These are phyloP conservation scores for Magnusiomyces magnusii DNA, from an alignment of 1,139 yeast species.

Conservation along the genomic window DNA sequence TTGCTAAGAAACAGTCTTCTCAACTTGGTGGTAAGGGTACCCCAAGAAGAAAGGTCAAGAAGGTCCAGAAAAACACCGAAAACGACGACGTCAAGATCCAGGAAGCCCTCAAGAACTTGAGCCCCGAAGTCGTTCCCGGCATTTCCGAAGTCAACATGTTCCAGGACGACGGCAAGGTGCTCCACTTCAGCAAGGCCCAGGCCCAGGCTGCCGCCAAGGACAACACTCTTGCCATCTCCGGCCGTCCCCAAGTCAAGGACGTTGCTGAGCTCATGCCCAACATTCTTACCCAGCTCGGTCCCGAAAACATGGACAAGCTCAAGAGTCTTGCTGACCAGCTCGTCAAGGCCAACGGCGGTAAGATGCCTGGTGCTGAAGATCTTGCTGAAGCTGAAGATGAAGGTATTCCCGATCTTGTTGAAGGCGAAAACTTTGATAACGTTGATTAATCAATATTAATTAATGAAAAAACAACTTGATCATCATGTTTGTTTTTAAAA, in stretches of 20 bases:
- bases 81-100: conserved; percentile 89
- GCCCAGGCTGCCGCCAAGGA: conserved; percentile 88
- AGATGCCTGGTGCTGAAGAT: conserved; percentile 42
- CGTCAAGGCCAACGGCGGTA: conserved; percentile 43
- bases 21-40: conserved; percentile 44
- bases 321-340: conserved; percentile 86
- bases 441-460: conserved; percentile 15
- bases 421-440: conserved; percentile 91
- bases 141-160: conserved; percentile 97
- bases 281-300: conserved; percentile 94
- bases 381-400: conserved; percentile 46
- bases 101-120: conserved; percentile 80
- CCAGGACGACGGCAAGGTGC: conserved; percentile 92
- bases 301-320: conserved; percentile 88
- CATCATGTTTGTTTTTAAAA: background rate
- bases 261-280: conserved; percentile 91
- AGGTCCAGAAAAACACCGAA: conserved; percentile 54
- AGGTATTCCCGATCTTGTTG: conserved; percentile 86
- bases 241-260: conserved; percentile 90
- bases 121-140: conserved; percentile 81
- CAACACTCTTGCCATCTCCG: conserved; percentile 94
- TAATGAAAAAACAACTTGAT: background rate
- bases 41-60: conserved; percentile 68
- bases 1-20: conserved; percentile 36
- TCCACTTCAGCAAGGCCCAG: conserved; percentile 93